phyloP scores from a whole-genome alignment of 352 stramenopile species.

The Phytophthora pseudosyringae region DNA sequence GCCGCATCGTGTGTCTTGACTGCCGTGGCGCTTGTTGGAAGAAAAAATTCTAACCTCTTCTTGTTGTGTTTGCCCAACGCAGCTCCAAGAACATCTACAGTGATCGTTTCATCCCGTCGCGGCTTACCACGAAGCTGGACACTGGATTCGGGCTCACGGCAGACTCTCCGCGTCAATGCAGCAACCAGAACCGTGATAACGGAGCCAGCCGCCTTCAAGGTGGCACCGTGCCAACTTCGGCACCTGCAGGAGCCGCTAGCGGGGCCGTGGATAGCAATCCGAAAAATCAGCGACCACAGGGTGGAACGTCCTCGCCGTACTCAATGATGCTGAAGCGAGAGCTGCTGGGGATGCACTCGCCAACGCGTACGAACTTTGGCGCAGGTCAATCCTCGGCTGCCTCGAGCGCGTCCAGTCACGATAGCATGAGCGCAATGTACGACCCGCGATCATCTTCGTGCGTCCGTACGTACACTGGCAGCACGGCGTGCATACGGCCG shows the following conservation, averaged over 20 bases:
- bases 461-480: slow-evolving; percentile 40
- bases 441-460: slow-evolving; percentile 29
- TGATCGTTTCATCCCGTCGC: slow-evolving; percentile 87
- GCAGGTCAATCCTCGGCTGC: slow-evolving; percentile 21
- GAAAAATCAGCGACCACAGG: slow-evolving; percentile 21
- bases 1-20: neutral
- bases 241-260: slow-evolving; percentile 1
- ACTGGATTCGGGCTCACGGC: slow-evolving; percentile 68
- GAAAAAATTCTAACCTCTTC: neutral
- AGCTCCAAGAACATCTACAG: slow-evolving; percentile 88
- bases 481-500: slow-evolving; percentile 37
- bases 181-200: slow-evolving; percentile 35
- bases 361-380: slow-evolving; percentile 39
- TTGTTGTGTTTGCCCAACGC: neutral
- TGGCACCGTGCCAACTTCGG: slow-evolving; percentile 2
- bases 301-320: slow-evolving; percentile 48
- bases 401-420: slow-evolving; percentile 24
- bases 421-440: slow-evolving; percentile 38
- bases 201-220: slow-evolving; percentile 5
- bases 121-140: slow-evolving; percentile 76
- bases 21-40: neutral
- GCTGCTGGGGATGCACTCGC: slow-evolving; percentile 67
- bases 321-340: slow-evolving; percentile 85
- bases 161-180: slow-evolving; percentile 47
- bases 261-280: slow-evolving; percentile 20